Evolutionary conservation across 2,329 filamentous ascomycete genomes (phyloP).

Genomic region (Talaromyces funiculosus): DNA sequence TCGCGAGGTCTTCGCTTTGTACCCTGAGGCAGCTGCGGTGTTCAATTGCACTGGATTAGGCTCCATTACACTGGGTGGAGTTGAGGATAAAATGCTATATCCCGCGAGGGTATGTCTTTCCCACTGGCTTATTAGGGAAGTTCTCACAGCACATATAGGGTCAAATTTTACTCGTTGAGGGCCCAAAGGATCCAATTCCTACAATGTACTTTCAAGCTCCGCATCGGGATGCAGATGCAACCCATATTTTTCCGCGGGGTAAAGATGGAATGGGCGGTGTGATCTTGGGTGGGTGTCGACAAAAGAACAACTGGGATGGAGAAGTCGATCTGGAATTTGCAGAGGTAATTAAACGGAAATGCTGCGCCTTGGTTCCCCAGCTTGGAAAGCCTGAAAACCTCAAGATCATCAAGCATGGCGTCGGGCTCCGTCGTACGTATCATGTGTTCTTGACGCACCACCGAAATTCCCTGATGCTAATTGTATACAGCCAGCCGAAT

Average conservation of each 20-base stretch:
- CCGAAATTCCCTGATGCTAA: constrained; percentile 4
- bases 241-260: constrained; percentile 12
- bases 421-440: background rate
- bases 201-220: constrained; percentile 13
- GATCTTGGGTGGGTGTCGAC: constrained; percentile 12
- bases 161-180: constrained; percentile 13
- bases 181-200: constrained; percentile 11
- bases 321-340: constrained; percentile 14
- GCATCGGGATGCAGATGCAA: constrained; percentile 13
- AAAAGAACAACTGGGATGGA: constrained; percentile 13
- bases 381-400: constrained; percentile 12
- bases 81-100: background rate
- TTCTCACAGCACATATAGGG: constrained; percentile 10
- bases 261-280: constrained; percentile 13
- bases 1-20: constrained; percentile 10
- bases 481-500: constrained; percentile 10
- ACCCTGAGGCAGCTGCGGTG: background rate
- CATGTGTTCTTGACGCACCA: background rate
- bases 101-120: background rate
- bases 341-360: constrained; percentile 13
- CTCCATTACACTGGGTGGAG: background rate
- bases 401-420: background rate
- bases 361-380: constrained; percentile 9
- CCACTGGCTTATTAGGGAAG: constrained; percentile 3
- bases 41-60: background rate